These are phyloP conservation scores for Penicillium sp. DNA, from an alignment of 2,329 filamentous ascomycete genomes.

Conservation along the genomic window DNA sequence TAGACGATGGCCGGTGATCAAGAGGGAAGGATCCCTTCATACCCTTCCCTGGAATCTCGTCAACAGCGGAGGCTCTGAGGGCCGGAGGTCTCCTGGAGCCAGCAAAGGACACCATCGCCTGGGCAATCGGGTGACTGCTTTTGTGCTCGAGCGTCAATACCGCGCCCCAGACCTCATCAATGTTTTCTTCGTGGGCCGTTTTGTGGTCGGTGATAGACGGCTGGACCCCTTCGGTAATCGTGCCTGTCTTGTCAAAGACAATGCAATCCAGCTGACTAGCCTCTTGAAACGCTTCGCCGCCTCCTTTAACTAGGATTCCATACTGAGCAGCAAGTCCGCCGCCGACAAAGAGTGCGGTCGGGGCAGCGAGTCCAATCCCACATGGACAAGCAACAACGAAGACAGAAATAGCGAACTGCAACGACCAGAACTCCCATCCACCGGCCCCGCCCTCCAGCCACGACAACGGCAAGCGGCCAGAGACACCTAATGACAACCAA, in stretches of 20 bases:
- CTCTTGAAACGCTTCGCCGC: constrained; percentile 84
- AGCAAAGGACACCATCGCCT: constrained; percentile 59
- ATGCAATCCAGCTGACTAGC: constrained; percentile 78
- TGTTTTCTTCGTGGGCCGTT: constrained; percentile 42
- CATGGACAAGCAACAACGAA: constrained; percentile 89
- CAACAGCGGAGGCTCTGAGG: constrained; percentile 45
- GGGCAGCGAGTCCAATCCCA: constrained; percentile 79
- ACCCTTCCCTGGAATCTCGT: constrained; percentile 63
- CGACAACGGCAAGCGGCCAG: constrained; percentile 51
- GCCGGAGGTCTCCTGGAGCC: constrained; percentile 28
- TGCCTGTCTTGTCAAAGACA: constrained; percentile 89
- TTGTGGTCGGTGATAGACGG: constrained; percentile 60
- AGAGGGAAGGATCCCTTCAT: constrained; percentile 50
- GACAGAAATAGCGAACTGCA: constrained; percentile 76
- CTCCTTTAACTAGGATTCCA: constrained; percentile 82
- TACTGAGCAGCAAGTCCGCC: constrained; percentile 78
- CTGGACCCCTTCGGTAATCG: constrained; percentile 71
- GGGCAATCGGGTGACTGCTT: constrained; percentile 65
- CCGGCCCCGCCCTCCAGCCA: constrained; percentile 57
- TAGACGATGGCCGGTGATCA: too few relatives aligned
- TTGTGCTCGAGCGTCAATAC: constrained; percentile 60
- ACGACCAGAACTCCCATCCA: constrained; percentile 57
- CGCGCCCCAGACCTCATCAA: constrained; percentile 50
- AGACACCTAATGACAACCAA: constrained; percentile 54
- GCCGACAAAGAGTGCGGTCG: constrained; percentile 82